These are phyloP conservation scores for Boletus insuetus DNA, from an alignment of 768 basidiomycete genomes.

Conservation along the genomic window DNA sequence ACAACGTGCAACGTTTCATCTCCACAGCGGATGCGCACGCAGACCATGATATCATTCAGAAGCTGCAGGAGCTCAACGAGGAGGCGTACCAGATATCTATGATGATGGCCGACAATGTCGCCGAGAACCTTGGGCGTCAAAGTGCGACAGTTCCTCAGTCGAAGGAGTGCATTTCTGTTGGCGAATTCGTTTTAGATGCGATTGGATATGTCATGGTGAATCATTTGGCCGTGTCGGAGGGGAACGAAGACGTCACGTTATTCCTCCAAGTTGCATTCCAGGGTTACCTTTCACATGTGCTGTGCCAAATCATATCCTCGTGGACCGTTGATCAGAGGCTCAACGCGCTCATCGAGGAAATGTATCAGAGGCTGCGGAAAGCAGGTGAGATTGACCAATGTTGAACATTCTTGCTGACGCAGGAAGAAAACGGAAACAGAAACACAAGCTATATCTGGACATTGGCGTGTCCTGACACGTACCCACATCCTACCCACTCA, in stretches of 20 bases:
- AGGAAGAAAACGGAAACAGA: neutral
- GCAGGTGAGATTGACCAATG: neutral
- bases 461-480: slow-evolving; percentile 8
- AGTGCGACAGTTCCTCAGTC: neutral
- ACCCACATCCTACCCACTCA: neutral
- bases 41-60: slow-evolving; percentile 3
- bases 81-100: slow-evolving; percentile 2
- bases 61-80: neutral
- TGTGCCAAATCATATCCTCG: slow-evolving; percentile 1
- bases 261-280: slow-evolving; percentile 10
- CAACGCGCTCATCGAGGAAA: neutral
- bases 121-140: neutral
- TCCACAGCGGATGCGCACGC: slow-evolving; percentile 1
- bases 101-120: neutral
- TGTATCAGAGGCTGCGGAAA: slow-evolving; percentile 1
- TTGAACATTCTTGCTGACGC: neutral
- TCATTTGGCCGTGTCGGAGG: neutral
- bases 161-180: neutral
- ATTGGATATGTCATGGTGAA: neutral
- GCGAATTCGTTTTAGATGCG: neutral
- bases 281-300: neutral
- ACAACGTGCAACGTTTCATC: neutral
- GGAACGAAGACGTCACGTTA: neutral
- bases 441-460: neutral
- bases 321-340: slow-evolving; percentile 2